phyloP scores from a whole-genome alignment of 371 early-diverging fungal species.

The Parasitella parasitica region DNA sequence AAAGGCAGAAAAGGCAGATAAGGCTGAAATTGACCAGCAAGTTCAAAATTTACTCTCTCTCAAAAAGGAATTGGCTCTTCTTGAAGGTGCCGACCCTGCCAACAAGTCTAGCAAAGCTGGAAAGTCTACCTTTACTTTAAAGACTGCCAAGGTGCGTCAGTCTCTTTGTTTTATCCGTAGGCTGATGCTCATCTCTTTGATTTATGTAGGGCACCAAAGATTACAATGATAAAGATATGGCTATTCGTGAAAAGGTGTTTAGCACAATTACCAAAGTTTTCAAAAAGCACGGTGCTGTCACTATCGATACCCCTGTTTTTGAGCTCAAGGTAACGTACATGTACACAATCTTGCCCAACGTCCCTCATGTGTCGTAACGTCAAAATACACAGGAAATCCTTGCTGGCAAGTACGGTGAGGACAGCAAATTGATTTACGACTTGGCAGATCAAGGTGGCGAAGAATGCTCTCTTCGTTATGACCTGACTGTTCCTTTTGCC shows the following conservation, averaged over 20 bases:
- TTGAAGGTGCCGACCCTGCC: slow-evolving; percentile 31
- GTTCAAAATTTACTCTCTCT: slow-evolving; percentile 58
- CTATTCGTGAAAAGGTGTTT: slow-evolving; percentile 91
- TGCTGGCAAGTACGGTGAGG: slow-evolving; percentile 99
- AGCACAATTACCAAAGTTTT: slow-evolving; percentile 84
- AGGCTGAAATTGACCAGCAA: slow-evolving; percentile 55
- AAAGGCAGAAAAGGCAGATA: slow-evolving; percentile 61
- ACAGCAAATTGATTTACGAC: slow-evolving; percentile 98
- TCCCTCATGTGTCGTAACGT: not conserved
- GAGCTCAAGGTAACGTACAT: slow-evolving; percentile 77
- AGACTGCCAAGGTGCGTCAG: slow-evolving; percentile 68
- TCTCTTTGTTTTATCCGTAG: not conserved
- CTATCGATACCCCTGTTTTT: slow-evolving; percentile 99
- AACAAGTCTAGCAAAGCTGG: slow-evolving; percentile 31
- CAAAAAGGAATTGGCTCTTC: slow-evolving; percentile 58
- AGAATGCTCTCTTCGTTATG: slow-evolving; percentile 96
- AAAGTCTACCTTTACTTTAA: slow-evolving; percentile 57
- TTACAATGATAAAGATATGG: slow-evolving; percentile 94
- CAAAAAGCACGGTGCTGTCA: slow-evolving; percentile 96
- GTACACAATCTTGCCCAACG: no score
- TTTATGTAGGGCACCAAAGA: slow-evolving; percentile 93
- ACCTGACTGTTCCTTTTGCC: slow-evolving; percentile 99
- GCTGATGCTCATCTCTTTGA: not conserved
- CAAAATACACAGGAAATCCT: slow-evolving; percentile 76
- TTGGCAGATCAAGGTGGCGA: slow-evolving; percentile 99